A percentile compares a stretch with the other conserved stretches of the same genome.
These are phyloP conservation scores for Ophiostoma montium DNA, from an alignment of 2,329 filamentous ascomycete species.

Conservation along the genomic window DNA sequence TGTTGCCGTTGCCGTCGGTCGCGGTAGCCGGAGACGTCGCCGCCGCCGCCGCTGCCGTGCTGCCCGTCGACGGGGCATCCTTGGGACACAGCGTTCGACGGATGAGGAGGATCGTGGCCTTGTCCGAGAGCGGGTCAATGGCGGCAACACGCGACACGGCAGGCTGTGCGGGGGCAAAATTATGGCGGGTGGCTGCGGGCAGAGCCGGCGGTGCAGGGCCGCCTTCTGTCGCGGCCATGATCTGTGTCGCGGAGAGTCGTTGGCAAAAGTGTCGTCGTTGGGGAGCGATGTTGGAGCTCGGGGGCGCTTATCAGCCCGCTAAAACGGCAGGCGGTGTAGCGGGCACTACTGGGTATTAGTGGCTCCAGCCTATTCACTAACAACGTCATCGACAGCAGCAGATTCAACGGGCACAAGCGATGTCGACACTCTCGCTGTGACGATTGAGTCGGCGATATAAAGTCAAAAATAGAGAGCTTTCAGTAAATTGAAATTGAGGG, in stretches of 20 bases:
- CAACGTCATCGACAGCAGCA: neutral
- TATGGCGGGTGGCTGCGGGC: neutral
- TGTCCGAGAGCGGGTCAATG: conserved; percentile 52
- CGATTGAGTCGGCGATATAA: too few species aligned
- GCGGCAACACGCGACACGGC: conserved; percentile 17
- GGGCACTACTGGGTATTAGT: neutral
- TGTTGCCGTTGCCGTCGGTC: neutral
- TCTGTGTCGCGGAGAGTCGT: neutral
- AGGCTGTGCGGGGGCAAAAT: conserved; percentile 4
- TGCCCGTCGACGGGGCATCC: conserved; percentile 24
- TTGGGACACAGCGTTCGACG: conserved; percentile 74
- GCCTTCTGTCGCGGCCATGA: neutral
- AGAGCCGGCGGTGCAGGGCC: neutral
- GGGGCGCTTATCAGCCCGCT: neutral
- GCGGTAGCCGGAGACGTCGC: neutral
- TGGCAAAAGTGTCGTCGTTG: neutral
- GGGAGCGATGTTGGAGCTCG: too few species aligned
- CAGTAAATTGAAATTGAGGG: too few species aligned
- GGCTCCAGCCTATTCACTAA: neutral
- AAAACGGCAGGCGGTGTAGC: conserved; percentile 10
- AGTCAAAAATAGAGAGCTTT: too few species aligned
- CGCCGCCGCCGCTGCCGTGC: neutral
- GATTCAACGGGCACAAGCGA: too few species aligned
- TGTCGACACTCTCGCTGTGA: too few species aligned
- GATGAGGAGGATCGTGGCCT: conserved; percentile 66